Evolutionary conservation across 768 basidiomycete genomes (phyloP), one percentile per base, ranked within the genome.

Genomic region (Kockovaella imperatae): DNA sequence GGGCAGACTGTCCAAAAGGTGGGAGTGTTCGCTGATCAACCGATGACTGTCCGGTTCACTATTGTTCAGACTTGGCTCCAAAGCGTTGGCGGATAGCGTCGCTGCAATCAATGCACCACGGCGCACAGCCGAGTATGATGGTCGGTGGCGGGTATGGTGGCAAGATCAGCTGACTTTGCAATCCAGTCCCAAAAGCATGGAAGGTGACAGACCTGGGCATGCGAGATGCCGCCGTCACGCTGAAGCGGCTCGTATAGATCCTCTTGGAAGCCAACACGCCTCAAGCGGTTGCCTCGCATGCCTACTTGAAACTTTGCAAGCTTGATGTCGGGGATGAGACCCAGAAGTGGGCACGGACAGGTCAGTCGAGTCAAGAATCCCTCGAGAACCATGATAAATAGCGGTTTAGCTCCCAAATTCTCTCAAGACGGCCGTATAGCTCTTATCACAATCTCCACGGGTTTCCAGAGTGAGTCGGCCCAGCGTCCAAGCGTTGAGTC

Each of bases 381-480:
- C 26, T 5, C 4, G 3, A n/a, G 25, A 2, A 10, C 24, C 21
- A 4, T 4, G 3, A 8, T 3, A 23, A 21, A 13, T 3, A n/a
- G 36, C 24, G 3, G 60, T 30, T 49, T 59, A 48, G 71, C 75
- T 4, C 77, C 77, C 0, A 64, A 62, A 28, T 78, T 77, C 56
- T 73, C 74, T 7, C 68, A 70, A 17, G 77, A 78, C 57, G 77
- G 76, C 1, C 59, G 68, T 35, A 69, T 77, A 14, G 76, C 77
- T 10, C 68, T 78, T 11, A 51, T 77, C 7, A 61, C 72, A 2
- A 71, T 78, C 3, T 59, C 69, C 8, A 72, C 73, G n/a, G 73
- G 65, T 2, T 76, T 72, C 31, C 77, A 77, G 56, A 53, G 70
- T 73, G 45, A 57, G 35, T 17, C 31, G 14, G 17, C 3, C 1